A percentile compares a stretch with the other conserved stretches of the same genome.
phyloP scores from a whole-genome alignment of 2,329 filamentous ascomycete species.

The Sordariomycetes sp. region DNA sequence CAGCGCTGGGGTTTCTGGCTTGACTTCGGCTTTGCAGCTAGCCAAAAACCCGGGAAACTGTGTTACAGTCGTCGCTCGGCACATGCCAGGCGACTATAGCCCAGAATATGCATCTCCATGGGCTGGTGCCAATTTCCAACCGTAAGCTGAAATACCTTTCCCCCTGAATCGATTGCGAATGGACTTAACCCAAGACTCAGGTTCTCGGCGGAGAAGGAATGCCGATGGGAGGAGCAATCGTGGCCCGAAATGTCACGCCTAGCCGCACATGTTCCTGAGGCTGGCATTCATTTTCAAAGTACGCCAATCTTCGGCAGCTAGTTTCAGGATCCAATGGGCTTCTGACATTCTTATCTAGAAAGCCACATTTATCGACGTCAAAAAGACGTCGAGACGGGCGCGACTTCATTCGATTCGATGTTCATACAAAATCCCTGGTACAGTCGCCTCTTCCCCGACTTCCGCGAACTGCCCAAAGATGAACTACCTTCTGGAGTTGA shows the following conservation, averaged over 20 bases:
- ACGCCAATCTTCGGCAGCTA: not conserved
- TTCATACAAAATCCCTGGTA: slow-evolving; percentile 63
- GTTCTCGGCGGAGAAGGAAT: slow-evolving; percentile 25
- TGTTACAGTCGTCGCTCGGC: slow-evolving; percentile 46
- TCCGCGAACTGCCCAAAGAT: slow-evolving; percentile 49
- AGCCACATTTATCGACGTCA: slow-evolving; percentile 42
- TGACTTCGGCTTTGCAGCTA: slow-evolving; percentile 27
- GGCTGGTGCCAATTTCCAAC: slow-evolving; percentile 68
- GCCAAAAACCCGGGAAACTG: slow-evolving; percentile 13
- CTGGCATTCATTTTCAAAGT: slow-evolving; percentile 74
- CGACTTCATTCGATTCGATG: slow-evolving; percentile 50
- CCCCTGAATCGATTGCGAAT: slow-evolving; percentile 5
- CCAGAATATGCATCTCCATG: slow-evolving; percentile 76
- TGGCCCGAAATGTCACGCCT: slow-evolving; percentile 55
- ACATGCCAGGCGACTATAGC: slow-evolving; percentile 81
- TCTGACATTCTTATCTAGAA: slow-evolving; percentile 21
- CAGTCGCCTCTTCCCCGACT: slow-evolving; percentile 62
- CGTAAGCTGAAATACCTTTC: too few relatives aligned
- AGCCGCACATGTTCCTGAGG: slow-evolving; percentile 58
- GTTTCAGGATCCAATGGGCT: not conserved
- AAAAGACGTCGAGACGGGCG: slow-evolving; percentile 43
- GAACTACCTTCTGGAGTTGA: slow-evolving; percentile 48
- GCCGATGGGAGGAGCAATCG: slow-evolving; percentile 52
- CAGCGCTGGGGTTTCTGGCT: slow-evolving; percentile 26
- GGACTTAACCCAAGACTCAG: not conserved